Evolutionary conservation across 2,329 filamentous ascomycete genomes (phyloP), one percentile per base, ranked within the genome.

Genomic region (Cryphonectria radicalis): DNA sequence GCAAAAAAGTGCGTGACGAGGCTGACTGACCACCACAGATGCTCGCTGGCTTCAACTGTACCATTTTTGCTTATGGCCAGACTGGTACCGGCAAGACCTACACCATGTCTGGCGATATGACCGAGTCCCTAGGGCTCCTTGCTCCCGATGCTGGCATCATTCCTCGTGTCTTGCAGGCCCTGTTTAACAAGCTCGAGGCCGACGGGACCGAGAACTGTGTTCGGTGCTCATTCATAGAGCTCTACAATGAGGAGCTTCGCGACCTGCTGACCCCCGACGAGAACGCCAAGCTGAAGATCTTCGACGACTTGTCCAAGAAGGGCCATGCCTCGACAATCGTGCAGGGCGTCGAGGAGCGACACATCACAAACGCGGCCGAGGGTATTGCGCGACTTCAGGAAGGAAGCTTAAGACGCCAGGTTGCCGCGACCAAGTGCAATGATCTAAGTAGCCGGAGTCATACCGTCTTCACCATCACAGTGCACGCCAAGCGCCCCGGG

Each of bases 361-460:
- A 97, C 79, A 97, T 99, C 77, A 93, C 93, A 78, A 92, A 86
- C 74, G 95, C 96, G 0, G 87, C 89, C 17, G 92, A 94, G 66
- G 96, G 96, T 73, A 95, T 99, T 81, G 92, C 93, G 81, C 87
- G 98, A 73, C 88, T 99, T 63, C 93, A 96, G 76, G 88, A 92
- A 74, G 97, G 96, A 73, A 98, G 94, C 80, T 87, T 96, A 82
- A 97, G 95, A 81, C 92, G 96, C 66, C 96, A 99, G 81, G 96
- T 99, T n/a, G 97, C 96, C 7, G 94, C 97, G 4, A 99, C 96
- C n/a, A 98, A 98, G 82, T 99, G 96, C 88, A 99, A 99, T 80
- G 96, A 99, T 77, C 89, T 98, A 69, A 98, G 95, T 82, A 98
- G 95, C 77, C 91, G 96, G 80, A 97, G 95, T 84, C 97, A 99